phyloP scores from a whole-genome alignment of 2,329 filamentous ascomycete genomes.

The Taxawa tesnikishii region DNA sequence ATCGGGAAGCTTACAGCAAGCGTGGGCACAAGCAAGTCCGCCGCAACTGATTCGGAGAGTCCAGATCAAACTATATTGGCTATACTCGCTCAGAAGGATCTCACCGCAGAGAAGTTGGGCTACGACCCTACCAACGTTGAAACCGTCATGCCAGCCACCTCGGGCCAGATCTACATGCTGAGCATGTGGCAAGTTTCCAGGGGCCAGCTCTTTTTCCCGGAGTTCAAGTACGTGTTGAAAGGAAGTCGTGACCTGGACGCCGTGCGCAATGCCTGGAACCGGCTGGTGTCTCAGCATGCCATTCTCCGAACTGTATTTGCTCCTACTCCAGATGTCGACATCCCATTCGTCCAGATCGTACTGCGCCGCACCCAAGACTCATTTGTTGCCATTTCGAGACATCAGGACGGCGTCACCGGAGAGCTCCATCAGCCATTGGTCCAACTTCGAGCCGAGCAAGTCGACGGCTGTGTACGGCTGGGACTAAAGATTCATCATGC shows the following conservation, averaged over 20 bases:
- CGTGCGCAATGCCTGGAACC: conserved; percentile 49
- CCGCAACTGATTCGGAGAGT: no score
- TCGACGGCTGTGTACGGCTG: conserved; percentile 13
- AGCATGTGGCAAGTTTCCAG: conserved; percentile 58
- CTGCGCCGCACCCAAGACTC: conserved; percentile 27
- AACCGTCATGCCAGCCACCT: conserved; percentile 52
- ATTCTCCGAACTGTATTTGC: conserved; percentile 60
- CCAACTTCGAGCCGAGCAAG: conserved; percentile 12
- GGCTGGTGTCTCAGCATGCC: conserved; percentile 41
- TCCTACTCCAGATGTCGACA: conserved; percentile 30
- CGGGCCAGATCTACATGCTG: conserved; percentile 74
- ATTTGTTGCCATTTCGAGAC: conserved; percentile 15
- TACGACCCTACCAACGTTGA: conserved; percentile 39
- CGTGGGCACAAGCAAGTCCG: conserved; percentile 2
- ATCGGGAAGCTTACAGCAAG: conserved; percentile 37
- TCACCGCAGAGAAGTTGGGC: conserved; percentile 11
- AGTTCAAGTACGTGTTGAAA: conserved; percentile 50
- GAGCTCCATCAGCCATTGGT: conserved; percentile 1
- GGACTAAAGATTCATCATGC: conserved; percentile 62
- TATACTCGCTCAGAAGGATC: conserved; percentile 2
- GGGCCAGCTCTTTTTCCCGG: conserved; percentile 60
- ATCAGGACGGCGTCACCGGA: conserved; percentile 1
- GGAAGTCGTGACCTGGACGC: conserved; percentile 23
- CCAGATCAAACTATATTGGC: no score
- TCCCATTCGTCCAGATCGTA: conserved; percentile 54